Conservation (phyloP, 495 filamentous ascomycete species). For the Mytilinidion resinicola region DNA sequence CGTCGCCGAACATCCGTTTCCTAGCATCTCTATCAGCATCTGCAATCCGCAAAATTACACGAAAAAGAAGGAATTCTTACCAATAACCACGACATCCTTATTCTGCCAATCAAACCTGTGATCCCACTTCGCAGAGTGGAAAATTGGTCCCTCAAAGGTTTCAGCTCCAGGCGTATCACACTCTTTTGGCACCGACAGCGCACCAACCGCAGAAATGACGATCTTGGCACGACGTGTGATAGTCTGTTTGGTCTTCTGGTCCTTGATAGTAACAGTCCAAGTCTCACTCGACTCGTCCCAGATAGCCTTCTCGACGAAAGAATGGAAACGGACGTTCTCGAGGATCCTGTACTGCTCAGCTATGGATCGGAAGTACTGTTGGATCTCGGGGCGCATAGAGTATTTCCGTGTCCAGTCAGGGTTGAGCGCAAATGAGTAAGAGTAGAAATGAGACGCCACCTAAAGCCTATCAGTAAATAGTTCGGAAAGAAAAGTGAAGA, state of each 20-base stretch:
- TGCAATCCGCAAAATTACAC: neutral
- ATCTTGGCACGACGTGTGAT: constrained; percentile 45
- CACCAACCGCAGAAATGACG: constrained; percentile 51
- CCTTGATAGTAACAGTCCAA: constrained; percentile 42
- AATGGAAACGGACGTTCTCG: constrained; percentile 40
- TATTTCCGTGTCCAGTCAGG: constrained; percentile 42
- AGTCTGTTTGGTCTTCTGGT: constrained; percentile 33
- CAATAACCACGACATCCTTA: constrained; percentile 56
- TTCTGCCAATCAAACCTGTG: constrained; percentile 47
- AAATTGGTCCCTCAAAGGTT: constrained; percentile 45
- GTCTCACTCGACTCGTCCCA: constrained; percentile 42
- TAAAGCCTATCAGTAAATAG: neutral
- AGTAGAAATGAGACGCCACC: constrained; percentile 40
- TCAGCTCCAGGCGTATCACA: constrained; percentile 45
- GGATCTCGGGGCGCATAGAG: constrained; percentile 42
- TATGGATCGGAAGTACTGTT: constrained; percentile 42
- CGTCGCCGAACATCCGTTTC: constrained; percentile 32
- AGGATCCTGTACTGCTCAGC: constrained; percentile 42
- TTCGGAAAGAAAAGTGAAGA: neutral
- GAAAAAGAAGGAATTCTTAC: constrained; percentile 27
- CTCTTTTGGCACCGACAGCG: constrained; percentile 42
- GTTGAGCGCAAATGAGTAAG: constrained; percentile 46
- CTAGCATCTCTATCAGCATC: constrained; percentile 1
- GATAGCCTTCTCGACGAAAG: constrained; percentile 36
- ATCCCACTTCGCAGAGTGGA: constrained; percentile 58